Evolutionary conservation across 2,329 filamentous ascomycete species (phyloP).

Genomic region (Penicillium sp.): DNA sequence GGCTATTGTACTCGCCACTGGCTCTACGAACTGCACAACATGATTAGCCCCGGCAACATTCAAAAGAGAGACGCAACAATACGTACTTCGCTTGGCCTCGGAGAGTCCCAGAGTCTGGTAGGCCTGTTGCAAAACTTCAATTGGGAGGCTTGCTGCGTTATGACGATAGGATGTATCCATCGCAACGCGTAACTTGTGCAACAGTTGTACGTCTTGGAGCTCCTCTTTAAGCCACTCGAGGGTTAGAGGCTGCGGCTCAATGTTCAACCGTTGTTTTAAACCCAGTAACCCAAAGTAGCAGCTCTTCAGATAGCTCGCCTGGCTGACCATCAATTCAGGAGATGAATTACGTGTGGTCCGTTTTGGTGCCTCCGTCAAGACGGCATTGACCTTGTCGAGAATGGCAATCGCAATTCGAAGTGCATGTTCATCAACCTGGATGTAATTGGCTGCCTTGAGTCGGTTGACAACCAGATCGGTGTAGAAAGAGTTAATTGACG

Average conservation of each 20-base stretch:
- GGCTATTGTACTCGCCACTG: slow-evolving; percentile 4
- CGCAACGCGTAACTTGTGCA: background rate
- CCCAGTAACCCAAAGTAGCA: background rate
- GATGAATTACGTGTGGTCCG: no score
- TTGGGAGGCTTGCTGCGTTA: no score
- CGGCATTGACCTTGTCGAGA: background rate
- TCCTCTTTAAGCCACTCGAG: background rate
- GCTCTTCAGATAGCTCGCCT: background rate
- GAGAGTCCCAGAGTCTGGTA: background rate
- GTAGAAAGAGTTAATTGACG: background rate
- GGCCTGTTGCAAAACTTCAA: background rate
- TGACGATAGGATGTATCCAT: no score
- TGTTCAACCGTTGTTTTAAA: no score
- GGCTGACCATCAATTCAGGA: no score
- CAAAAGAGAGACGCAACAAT: background rate
- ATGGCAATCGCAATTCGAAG: background rate
- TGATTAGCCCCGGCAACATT: background rate
- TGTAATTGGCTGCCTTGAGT: background rate
- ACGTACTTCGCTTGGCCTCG: background rate
- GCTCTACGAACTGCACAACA: background rate
- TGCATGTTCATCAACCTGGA: background rate
- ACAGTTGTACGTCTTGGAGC: background rate
- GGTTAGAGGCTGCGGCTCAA: no score
- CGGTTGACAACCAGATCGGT: background rate
- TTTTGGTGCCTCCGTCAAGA: background rate